Percentiles rank a stretch among this genome's conserved stretches.
Evolutionary conservation across 805 yeast genomes (phyloP).

Genomic region (Myxozyma vanderwaltii): DNA sequence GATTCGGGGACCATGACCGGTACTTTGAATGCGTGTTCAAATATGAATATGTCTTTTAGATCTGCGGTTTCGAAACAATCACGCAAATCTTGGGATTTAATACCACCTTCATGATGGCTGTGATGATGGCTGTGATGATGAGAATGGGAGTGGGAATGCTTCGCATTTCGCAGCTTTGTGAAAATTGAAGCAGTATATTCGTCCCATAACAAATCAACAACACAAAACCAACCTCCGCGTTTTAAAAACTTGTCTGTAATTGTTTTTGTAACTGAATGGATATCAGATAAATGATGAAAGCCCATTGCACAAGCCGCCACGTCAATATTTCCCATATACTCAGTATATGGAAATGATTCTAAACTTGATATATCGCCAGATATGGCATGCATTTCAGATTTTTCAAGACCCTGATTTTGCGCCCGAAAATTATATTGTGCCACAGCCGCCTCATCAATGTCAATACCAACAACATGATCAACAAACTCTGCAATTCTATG

Average conservation of each 20-base stretch:
- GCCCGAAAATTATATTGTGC: constrained; percentile 16
- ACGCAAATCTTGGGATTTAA: constrained; percentile 3
- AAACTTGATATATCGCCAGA: constrained; percentile 6
- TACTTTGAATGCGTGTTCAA: constrained; percentile 16
- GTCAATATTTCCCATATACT: constrained; percentile 9
- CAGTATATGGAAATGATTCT: neutral
- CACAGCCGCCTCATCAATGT: constrained; percentile 10
- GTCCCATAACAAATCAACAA: constrained; percentile 19
- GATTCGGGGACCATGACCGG: constrained; percentile 6
- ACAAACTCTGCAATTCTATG: constrained; percentile 16
- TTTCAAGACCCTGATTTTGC: constrained; percentile 23
- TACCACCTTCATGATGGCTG: constrained; percentile 13
- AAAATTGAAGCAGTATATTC: constrained; percentile 12
- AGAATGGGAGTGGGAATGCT: neutral
- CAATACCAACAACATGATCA: constrained; percentile 22
- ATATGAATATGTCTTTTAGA: constrained; percentile 2
- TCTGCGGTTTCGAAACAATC: constrained; percentile 11
- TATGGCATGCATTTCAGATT: constrained; percentile 16
- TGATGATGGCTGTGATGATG: neutral
- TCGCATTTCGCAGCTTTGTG: neutral
- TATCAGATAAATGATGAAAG: constrained; percentile 24
- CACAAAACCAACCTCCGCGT: constrained; percentile 16
- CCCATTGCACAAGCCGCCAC: constrained; percentile 22
- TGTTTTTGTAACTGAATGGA: neutral
- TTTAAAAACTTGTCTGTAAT: constrained; percentile 1